These are phyloP conservation scores for Heteromeles arbutifolia DNA, from an alignment of 306 rosid genomes.

Conservation along the genomic window DNA sequence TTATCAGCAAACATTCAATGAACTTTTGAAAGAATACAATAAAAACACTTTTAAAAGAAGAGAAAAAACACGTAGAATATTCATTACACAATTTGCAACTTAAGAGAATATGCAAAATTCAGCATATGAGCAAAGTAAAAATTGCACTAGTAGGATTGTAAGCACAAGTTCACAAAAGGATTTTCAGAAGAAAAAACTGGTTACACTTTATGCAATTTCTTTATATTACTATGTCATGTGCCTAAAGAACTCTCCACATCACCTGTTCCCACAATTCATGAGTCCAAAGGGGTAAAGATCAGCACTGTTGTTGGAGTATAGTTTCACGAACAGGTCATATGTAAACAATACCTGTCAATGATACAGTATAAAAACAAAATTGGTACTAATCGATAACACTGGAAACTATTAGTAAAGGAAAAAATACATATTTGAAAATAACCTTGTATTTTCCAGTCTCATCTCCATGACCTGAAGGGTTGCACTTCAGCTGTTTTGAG, in stretches of 20 bases:
- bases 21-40: not conserved
- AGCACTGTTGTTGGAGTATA: constrained; percentile 53
- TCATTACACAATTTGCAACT: not conserved
- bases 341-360: constrained; percentile 58
- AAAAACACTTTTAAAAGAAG: not conserved
- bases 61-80: not conserved
- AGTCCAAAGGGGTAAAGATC: constrained; percentile 67
- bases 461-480: constrained; percentile 29
- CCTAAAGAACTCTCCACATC: constrained; percentile 19
- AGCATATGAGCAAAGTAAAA: not conserved
- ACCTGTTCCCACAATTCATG: constrained; percentile 78
- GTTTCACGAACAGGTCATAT: constrained; percentile 50
- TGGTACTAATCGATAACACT: constrained; percentile 5
- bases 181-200: not conserved
- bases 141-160: not conserved
- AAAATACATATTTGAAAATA: not conserved
- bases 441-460: constrained; percentile 39
- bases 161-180: not conserved
- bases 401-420: constrained; percentile 7
- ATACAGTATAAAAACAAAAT: constrained; percentile 20
- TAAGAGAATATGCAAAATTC: not conserved
- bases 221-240: constrained; percentile 9
- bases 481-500: constrained; percentile 47
- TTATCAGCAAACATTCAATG: constrained; percentile 12
- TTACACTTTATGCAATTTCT: not conserved